Conservation (phyloP, 2,329 filamentous ascomycete genomes). For the Diaporthe caulivora region DNA sequence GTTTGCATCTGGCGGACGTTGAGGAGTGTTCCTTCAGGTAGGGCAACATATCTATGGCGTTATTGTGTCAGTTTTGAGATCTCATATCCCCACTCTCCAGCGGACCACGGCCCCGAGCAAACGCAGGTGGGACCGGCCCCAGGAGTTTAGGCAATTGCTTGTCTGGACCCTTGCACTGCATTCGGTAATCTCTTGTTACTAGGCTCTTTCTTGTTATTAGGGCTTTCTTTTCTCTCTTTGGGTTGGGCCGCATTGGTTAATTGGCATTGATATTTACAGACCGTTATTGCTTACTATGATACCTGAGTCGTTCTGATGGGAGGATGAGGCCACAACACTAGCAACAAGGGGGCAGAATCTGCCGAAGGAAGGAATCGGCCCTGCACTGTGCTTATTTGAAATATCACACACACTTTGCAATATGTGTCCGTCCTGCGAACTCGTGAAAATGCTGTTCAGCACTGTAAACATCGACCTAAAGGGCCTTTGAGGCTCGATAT, state of each 20-base stretch:
- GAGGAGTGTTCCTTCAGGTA: constrained; percentile 40
- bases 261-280: constrained; percentile 41
- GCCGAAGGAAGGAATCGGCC: constrained; percentile 35
- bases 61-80: constrained; percentile 32
- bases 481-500: no score
- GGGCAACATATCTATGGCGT: constrained; percentile 44
- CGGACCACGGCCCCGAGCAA: constrained; percentile 8
- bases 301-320: constrained; percentile 30
- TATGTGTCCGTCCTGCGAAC: not conserved
- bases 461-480: not conserved
- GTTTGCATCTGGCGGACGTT: constrained; percentile 41
- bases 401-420: constrained; percentile 4
- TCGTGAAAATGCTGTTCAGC: not conserved
- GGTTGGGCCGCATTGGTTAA: constrained; percentile 36
- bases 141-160: constrained; percentile 18
- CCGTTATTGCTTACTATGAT: constrained; percentile 34
- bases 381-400: constrained; percentile 30
- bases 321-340: constrained; percentile 13
- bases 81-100: constrained; percentile 16
- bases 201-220: not conserved
- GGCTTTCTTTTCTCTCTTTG: not conserved
- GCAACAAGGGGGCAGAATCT: not conserved
- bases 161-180: constrained; percentile 37
- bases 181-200: not conserved
- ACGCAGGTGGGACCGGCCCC: constrained; percentile 22